phyloP scores from a whole-genome alignment of 768 basidiomycete species.

The Cantharellus anzutake region DNA sequence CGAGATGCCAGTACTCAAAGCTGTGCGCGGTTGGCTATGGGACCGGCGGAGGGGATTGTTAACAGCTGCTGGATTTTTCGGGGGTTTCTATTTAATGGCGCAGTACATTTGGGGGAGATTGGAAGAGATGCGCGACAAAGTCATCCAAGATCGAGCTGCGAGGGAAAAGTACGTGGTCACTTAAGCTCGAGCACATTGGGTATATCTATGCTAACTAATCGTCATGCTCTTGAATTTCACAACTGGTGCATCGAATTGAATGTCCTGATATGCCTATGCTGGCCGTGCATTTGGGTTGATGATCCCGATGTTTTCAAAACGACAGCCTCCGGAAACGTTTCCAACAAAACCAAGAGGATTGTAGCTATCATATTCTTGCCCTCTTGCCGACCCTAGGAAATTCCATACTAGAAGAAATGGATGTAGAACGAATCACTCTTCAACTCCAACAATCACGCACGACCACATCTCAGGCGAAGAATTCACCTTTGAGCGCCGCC shows the following conservation, averaged over 20 bases:
- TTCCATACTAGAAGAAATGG: constrained; percentile 50
- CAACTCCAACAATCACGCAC: constrained; percentile 23
- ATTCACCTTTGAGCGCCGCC: neutral
- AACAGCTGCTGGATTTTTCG: constrained; percentile 32
- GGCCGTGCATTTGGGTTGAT: neutral
- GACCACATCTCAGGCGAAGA: neutral
- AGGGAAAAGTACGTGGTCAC: constrained; percentile 40
- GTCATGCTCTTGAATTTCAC: no score
- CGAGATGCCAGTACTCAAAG: constrained; percentile 1
- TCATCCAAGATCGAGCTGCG: constrained; percentile 41
- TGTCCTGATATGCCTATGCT: no score
- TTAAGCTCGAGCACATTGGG: neutral
- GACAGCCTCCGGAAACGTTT: constrained; percentile 53
- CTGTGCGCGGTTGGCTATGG: constrained; percentile 28
- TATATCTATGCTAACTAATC: neutral
- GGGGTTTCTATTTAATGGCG: constrained; percentile 43
- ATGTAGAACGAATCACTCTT: constrained; percentile 51
- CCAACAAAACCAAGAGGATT: constrained; percentile 55
- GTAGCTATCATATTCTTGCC: constrained; percentile 55
- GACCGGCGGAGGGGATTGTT: constrained; percentile 28
- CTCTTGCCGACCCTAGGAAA: constrained; percentile 44
- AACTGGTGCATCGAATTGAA: no score
- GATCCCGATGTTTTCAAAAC: neutral
- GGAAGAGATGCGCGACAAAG: constrained; percentile 42
- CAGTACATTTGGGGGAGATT: constrained; percentile 41